Evolutionary conservation across 768 basidiomycete species (phyloP), one percentile per base, ranked within the genome.

Genomic region (Macrolepiota fuliginosa): DNA sequence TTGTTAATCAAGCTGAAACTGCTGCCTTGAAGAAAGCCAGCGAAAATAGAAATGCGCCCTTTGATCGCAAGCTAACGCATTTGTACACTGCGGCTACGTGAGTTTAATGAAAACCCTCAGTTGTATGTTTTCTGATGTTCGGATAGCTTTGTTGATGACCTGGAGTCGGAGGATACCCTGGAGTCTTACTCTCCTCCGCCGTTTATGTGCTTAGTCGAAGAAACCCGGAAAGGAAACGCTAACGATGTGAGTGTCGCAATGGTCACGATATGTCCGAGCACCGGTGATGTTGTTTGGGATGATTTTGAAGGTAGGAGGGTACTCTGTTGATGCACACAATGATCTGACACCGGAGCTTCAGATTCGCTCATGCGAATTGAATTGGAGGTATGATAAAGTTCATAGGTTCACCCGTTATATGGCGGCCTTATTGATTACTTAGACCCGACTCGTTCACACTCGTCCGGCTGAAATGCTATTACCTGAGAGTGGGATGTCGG

Each of bases 201-300:
- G 13, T 74, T 92, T 5, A 79, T 97, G 49, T 85, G 95, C 68
- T 83, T 93, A 53, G 67, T 98, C 19, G 87, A 91, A 50, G 89
- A 94, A 66, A 52, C 59, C 39, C 74, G 58, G 54, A 62, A 32
- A 61, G 57, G 17, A 62, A 69, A 66, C 39, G 60, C 71, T 17
- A 70, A 66, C 19, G 72, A 80, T 54, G 81, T 85, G 3, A 74
- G 67, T 1, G 80, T 98, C 42, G 88, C 88, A 7, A 78, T 98
- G 73, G 80, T 98, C 36, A 83, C 85, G 15, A 86, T 97, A 15
- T 86, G 87, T 60, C 92, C 95, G 0, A 87, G 87, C 51, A 97
- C 94, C 0, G 96, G 96, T 1, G 96, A 97, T 65, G 90, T 99
- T 2, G 76, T 94, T 2, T 98, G 93, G 86, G 96, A 99, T 68